Evolutionary conservation across 2,329 filamentous ascomycete species (phyloP).

Genomic region (Calonectria pteridis): DNA sequence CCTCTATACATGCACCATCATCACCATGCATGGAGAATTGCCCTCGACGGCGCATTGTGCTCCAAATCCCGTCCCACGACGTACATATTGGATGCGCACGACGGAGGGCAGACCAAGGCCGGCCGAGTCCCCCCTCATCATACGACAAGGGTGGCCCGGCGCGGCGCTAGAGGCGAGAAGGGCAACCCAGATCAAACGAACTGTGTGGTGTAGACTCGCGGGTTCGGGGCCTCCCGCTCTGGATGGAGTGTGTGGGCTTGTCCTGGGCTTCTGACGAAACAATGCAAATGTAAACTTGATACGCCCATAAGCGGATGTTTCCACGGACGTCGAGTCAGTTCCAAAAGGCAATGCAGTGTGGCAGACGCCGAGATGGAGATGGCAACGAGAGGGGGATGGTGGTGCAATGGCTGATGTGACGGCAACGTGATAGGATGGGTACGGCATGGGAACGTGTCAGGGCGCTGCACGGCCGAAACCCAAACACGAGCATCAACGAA

Average conservation of each 20-base stretch:
- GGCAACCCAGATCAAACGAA: neutral
- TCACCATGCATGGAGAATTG: neutral
- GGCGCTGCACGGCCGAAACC: slow-evolving; percentile 6
- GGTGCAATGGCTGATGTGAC: slow-evolving; percentile 19
- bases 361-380: slow-evolving; percentile 11
- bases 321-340: slow-evolving; percentile 6
- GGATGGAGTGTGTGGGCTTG: slow-evolving; percentile 6
- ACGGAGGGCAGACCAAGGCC: neutral
- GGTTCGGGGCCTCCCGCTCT: slow-evolving; percentile 22
- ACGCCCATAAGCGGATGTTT: slow-evolving; percentile 12
- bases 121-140: slow-evolving; percentile 10
- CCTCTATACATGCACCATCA: neutral
- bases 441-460: slow-evolving; percentile 15
- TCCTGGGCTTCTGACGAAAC: slow-evolving; percentile 1
- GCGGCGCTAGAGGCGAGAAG: slow-evolving; percentile 1
- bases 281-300: slow-evolving; percentile 2
- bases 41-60: slow-evolving; percentile 10
- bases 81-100: neutral
- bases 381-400: slow-evolving; percentile 3
- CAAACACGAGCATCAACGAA: slow-evolving; percentile 4
- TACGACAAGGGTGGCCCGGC: slow-evolving; percentile 20
- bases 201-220: slow-evolving; percentile 15
- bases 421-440: slow-evolving; percentile 5
- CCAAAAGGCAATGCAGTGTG: neutral
- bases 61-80: slow-evolving; percentile 1